These are phyloP conservation scores for Typha latifolia DNA, from an alignment of 176 grass and related monocot species.

Conservation along the genomic window DNA sequence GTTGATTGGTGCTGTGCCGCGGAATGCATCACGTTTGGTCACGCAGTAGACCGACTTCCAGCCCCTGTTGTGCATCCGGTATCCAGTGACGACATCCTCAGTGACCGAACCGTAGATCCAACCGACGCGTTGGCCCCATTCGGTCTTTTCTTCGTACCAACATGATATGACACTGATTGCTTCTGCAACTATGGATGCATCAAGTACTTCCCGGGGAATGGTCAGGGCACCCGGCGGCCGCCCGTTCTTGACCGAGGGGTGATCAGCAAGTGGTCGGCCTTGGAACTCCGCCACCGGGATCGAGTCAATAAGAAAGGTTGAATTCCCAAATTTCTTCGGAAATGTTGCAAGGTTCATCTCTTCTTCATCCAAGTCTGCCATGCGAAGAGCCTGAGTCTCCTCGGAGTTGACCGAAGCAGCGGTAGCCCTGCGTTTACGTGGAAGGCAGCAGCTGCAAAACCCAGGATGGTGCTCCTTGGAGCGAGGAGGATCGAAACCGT, in stretches of 20 bases:
- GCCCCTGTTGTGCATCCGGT: constrained; percentile 79
- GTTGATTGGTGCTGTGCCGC: constrained; percentile 78
- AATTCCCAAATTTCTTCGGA: constrained; percentile 55
- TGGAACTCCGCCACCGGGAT: constrained; percentile 41
- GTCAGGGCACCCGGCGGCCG: constrained; percentile 24
- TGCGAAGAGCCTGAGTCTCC: constrained; percentile 25
- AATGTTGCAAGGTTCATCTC: constrained; percentile 19
- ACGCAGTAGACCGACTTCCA: constrained; percentile 64
- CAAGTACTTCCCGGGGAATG: background rate
- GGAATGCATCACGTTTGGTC: constrained; percentile 71
- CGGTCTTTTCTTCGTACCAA: constrained; percentile 60
- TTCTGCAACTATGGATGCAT: constrained; percentile 23
- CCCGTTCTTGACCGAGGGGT: constrained; percentile 17
- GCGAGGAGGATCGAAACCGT: constrained; percentile 63
- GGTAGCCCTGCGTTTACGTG: constrained; percentile 22
- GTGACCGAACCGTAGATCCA: constrained; percentile 73
- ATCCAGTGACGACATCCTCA: constrained; percentile 71
- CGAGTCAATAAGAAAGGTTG: constrained; percentile 42
- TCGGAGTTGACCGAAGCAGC: constrained; percentile 7
- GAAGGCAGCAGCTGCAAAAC: constrained; percentile 30
- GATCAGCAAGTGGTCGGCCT: constrained; percentile 20
- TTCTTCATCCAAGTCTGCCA: constrained; percentile 31
- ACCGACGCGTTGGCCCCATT: constrained; percentile 50
- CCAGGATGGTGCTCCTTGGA: constrained; percentile 38
- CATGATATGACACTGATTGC: constrained; percentile 33